These are phyloP conservation scores for Sporothrix schenckii DNA, from an alignment of 2,329 filamentous ascomycete genomes.

Conservation along the genomic window DNA sequence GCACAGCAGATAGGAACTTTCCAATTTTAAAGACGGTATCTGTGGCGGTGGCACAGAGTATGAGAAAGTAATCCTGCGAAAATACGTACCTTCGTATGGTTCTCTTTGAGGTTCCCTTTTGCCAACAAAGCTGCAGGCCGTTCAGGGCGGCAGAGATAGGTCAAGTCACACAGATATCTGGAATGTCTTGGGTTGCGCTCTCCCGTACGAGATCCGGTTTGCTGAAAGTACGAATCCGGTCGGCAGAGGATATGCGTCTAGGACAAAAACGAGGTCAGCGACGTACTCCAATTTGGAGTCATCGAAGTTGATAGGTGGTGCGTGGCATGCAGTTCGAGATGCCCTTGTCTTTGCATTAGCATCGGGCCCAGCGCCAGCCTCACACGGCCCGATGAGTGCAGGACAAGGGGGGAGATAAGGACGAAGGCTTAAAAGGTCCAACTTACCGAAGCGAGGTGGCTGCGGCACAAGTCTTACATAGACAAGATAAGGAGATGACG, in stretches of 20 bases:
- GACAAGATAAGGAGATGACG: slow-evolving; percentile 21
- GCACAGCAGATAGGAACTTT: slow-evolving; percentile 11
- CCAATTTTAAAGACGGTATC: too few species aligned
- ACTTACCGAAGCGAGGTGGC: slow-evolving; percentile 1
- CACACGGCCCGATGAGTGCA: too few species aligned
- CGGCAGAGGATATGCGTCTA: background rate
- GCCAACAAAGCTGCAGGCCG: background rate
- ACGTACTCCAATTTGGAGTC: background rate
- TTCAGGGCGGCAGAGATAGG: slow-evolving; percentile 5
- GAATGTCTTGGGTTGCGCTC: slow-evolving; percentile 2
- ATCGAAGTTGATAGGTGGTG: too few species aligned
- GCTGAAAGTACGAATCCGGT: background rate
- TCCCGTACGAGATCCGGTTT: background rate
- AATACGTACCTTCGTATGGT: slow-evolving; percentile 1
- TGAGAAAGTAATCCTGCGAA: background rate
- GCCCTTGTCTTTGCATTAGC: too few species aligned
- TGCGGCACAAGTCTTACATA: slow-evolving; percentile 9
- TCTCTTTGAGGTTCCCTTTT: background rate
- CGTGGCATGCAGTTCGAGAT: too few species aligned
- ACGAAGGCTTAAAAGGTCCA: background rate
- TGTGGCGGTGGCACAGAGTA: background rate
- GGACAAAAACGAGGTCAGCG: background rate
- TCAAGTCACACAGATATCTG: slow-evolving; percentile 5
- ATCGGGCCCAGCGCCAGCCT: too few species aligned
- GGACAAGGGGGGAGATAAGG: slow-evolving; percentile 6